phyloP scores from a whole-genome alignment of 371 early-diverging fungal species.

The Zychaea mexicana region DNA sequence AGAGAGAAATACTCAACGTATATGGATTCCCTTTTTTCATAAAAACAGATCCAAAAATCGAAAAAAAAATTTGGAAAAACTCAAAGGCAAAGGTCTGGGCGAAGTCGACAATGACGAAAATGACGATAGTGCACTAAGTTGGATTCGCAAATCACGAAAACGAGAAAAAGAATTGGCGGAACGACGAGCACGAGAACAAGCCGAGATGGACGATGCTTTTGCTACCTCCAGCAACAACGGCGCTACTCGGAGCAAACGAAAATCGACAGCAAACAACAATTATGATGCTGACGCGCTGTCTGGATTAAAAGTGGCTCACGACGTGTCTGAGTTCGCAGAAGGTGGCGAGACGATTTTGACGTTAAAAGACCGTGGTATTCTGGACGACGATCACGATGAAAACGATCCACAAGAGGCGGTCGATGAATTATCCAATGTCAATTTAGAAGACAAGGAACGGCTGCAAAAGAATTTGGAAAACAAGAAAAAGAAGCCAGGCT shows the following conservation, averaged over 20 bases:
- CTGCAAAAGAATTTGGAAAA: slow-evolving; percentile 74
- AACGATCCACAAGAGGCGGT: slow-evolving; percentile 51
- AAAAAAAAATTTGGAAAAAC: slow-evolving; percentile 55
- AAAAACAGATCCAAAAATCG: slow-evolving; percentile 58
- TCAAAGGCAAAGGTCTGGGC: slow-evolving; percentile 74
- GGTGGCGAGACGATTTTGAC: slow-evolving; percentile 84
- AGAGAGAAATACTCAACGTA: too few species aligned
- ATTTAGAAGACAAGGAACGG: slow-evolving; percentile 71
- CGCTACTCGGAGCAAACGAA: too few species aligned
- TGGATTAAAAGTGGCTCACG: slow-evolving; percentile 83
- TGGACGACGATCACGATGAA: slow-evolving; percentile 63
- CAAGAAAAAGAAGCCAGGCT: slow-evolving; percentile 72
- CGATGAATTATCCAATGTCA: slow-evolving; percentile 75
- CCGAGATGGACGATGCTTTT: slow-evolving; percentile 41
- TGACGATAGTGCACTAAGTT: slow-evolving; percentile 57
- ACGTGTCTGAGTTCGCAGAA: slow-evolving; percentile 68
- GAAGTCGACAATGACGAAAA: slow-evolving; percentile 64
- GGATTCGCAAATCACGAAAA: slow-evolving; percentile 61
- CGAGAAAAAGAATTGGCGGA: slow-evolving; percentile 57
- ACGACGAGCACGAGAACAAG: slow-evolving; percentile 49
- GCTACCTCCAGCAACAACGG: too few species aligned
- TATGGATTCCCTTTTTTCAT: background rate
- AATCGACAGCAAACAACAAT: too few species aligned
- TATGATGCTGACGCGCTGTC: slow-evolving; percentile 60
- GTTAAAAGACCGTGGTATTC: slow-evolving; percentile 80